Conservation (phyloP, 768 basidiomycete species). For the Mycena alexandri region DNA sequence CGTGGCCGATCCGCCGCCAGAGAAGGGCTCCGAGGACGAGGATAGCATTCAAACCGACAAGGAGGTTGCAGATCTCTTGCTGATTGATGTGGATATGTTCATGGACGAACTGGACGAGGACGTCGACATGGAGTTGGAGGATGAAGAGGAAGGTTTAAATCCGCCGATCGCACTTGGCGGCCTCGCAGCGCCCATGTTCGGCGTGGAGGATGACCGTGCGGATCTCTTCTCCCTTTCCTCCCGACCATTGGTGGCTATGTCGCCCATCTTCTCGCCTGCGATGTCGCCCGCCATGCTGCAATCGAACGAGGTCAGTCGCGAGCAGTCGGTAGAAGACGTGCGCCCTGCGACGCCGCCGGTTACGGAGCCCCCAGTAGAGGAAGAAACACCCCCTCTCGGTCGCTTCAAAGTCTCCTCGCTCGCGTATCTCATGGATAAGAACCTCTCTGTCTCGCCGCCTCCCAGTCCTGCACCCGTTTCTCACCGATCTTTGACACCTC, state of each 20-base stretch:
- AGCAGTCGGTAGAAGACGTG: constrained; percentile 22
- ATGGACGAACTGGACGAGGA: constrained; percentile 34
- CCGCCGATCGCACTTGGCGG: constrained; percentile 29
- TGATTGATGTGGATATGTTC: constrained; percentile 32
- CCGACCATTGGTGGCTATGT: constrained; percentile 15
- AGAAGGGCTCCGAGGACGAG: constrained; percentile 22
- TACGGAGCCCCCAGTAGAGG: constrained; percentile 6
- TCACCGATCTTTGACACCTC: constrained; percentile 11
- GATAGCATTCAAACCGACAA: constrained; percentile 32
- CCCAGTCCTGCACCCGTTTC: constrained; percentile 16
- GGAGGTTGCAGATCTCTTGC: constrained; percentile 35
- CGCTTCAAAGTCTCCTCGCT: constrained; percentile 34
- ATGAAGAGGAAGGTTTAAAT: constrained; percentile 31
- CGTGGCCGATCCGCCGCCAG: constrained; percentile 1
- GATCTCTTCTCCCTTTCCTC: constrained; percentile 31
- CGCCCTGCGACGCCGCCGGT: constrained; percentile 8
- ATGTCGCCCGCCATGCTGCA: constrained; percentile 24
- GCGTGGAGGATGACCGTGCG: constrained; percentile 11
- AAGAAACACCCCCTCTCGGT: constrained; percentile 34
- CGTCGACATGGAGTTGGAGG: constrained; percentile 36
- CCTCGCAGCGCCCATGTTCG: constrained; percentile 29
- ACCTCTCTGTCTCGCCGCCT: constrained; percentile 33
- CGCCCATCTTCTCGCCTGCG: constrained; percentile 32
- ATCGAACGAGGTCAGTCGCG: constrained; percentile 27
- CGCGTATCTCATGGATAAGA: constrained; percentile 35